Evolutionary conservation across 768 basidiomycete genomes (phyloP).

Genomic region (Trametes cingulata): DNA sequence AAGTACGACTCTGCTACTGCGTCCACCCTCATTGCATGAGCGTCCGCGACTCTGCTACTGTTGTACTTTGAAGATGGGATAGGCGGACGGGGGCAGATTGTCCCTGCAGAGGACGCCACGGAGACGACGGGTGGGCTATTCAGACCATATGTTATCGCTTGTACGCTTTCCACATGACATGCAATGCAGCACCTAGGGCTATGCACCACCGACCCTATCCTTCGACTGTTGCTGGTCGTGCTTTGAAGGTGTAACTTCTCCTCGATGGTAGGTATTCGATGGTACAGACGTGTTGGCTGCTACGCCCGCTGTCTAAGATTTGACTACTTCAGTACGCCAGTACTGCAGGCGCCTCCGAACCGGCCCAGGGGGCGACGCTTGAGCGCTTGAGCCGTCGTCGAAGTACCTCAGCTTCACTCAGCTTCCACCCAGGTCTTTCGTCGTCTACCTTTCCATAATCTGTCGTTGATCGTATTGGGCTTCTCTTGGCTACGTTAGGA

Average conservation of each 20-base stretch:
- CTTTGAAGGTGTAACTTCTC: not conserved
- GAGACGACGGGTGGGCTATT: slow-evolving; percentile 18
- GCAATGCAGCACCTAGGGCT: slow-evolving; percentile 28
- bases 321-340: no score
- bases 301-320: no score
- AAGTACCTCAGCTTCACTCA: no score
- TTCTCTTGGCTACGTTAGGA: no score
- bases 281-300: no score
- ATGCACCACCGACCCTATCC: slow-evolving; percentile 16
- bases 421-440: no score
- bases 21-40: slow-evolving; percentile 83
- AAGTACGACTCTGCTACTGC: slow-evolving; percentile 98
- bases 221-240: not conserved
- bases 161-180: slow-evolving; percentile 28
- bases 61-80: slow-evolving; percentile 16
- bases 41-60: not conserved
- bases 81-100: not conserved
- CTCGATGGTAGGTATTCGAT: no score
- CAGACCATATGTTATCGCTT: slow-evolving; percentile 25
- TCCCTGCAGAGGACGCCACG: slow-evolving; percentile 12
- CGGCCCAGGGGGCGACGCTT: no score
- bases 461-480: no score
- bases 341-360: no score
- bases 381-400: no score
- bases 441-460: no score